Conservation (phyloP, 1,284 basidiomycete species). For the Mycocalia duriaeana region DNA sequence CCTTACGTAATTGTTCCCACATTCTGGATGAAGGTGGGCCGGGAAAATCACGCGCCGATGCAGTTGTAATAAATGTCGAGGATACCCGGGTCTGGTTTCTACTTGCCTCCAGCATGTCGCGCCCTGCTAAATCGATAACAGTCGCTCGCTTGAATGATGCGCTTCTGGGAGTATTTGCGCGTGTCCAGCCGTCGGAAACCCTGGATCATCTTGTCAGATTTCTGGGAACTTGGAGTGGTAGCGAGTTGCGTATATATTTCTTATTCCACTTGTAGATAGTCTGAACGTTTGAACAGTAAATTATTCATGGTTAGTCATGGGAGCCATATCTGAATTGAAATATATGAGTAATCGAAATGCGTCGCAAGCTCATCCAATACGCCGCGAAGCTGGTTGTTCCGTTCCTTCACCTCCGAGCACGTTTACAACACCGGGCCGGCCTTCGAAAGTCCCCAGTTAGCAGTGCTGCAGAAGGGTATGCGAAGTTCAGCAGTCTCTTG, state of each 20-base stretch:
- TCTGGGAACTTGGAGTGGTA: constrained; percentile 76
- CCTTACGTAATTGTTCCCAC: constrained; percentile 29
- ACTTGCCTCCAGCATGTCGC: constrained; percentile 24
- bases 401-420: constrained; percentile 59
- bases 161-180: constrained; percentile 58
- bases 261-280: no score
- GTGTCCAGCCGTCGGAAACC: constrained; percentile 52
- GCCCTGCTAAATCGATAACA: constrained; percentile 22
- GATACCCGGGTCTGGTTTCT: no score
- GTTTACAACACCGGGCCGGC: constrained; percentile 60
- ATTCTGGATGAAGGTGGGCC: not conserved
- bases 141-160: constrained; percentile 51
- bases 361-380: constrained; percentile 63
- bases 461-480: constrained; percentile 43
- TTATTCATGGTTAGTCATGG: constrained; percentile 59
- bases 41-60: not conserved
- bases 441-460: constrained; percentile 48
- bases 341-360: no score
- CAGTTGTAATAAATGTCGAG: no score
- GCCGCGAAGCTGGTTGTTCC: constrained; percentile 63
- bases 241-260: constrained; percentile 53
- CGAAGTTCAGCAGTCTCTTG: constrained; percentile 52
- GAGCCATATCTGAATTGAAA: no score
- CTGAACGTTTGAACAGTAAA: no score
- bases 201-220: constrained; percentile 69